Evolutionary conservation across 2,329 filamentous ascomycete genomes (phyloP).

Genomic region (Ophiostoma sp.): DNA sequence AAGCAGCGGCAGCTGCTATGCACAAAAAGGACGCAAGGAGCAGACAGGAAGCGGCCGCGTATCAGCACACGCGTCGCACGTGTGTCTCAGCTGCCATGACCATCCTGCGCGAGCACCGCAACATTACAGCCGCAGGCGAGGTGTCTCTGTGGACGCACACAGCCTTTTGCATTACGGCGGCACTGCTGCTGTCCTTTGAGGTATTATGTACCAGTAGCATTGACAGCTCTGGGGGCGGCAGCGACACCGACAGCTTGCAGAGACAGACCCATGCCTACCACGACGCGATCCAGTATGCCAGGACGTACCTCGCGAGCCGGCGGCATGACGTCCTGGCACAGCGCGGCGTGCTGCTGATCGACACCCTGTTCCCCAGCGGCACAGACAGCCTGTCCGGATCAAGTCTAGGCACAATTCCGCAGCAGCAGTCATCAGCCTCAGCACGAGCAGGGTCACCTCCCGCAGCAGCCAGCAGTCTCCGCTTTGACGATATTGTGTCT

Average conservation of each 20-base stretch:
- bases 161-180: constrained; percentile 31
- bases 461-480: constrained; percentile 15
- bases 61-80: constrained; percentile 33
- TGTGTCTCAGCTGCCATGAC: constrained; percentile 37
- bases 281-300: constrained; percentile 24
- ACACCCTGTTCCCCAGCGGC: constrained; percentile 24
- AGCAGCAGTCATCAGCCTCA: not conserved
- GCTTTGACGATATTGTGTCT: constrained; percentile 26
- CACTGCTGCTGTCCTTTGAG: constrained; percentile 29
- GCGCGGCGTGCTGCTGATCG: constrained; percentile 28
- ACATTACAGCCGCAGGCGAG: constrained; percentile 25
- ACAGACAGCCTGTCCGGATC: not conserved
- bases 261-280: constrained; percentile 20
- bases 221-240: not conserved
- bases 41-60: constrained; percentile 21
- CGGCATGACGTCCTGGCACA: constrained; percentile 27
- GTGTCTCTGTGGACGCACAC: constrained; percentile 32
- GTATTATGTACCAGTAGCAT: constrained; percentile 23
- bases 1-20: constrained; percentile 25
- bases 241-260: not conserved
- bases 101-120: constrained; percentile 32
- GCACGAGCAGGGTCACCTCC: not conserved
- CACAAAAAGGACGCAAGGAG: not conserved
- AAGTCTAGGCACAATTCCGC: not conserved
- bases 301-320: constrained; percentile 25